These are phyloP conservation scores for Plasmodium coatneyi DNA, from an alignment of 169 alveolate species.

Conservation along the genomic window DNA sequence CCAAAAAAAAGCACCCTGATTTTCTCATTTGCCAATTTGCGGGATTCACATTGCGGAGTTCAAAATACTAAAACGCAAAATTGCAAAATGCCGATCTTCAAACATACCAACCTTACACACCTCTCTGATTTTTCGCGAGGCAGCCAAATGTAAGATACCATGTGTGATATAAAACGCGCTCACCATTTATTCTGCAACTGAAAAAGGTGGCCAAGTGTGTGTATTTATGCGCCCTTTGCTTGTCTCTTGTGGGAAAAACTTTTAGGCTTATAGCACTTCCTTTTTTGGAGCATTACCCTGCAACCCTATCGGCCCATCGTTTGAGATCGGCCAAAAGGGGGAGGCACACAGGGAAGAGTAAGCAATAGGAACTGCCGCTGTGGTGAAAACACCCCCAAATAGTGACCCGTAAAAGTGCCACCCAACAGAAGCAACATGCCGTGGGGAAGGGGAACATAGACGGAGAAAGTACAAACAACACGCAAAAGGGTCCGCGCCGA, in stretches of 20 bases:
- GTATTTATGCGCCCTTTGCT: background rate
- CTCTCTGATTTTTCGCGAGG: background rate
- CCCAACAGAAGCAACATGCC: background rate
- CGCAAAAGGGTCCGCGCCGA: background rate
- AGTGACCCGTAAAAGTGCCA: background rate
- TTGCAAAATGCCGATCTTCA: background rate
- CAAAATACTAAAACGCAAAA: background rate
- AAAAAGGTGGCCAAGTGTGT: background rate
- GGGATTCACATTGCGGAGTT: background rate
- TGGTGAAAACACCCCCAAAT: background rate
- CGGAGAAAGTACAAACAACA: background rate
- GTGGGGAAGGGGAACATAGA: background rate
- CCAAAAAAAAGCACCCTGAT: background rate
- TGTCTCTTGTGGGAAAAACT: background rate
- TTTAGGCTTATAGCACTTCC: background rate
- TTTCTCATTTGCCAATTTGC: background rate
- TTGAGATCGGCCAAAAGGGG: background rate
- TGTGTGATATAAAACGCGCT: background rate
- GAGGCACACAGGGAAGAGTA: too few relatives aligned
- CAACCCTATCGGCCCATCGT: background rate
- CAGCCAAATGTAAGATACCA: background rate
- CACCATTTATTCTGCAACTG: background rate
- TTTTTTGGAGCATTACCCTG: background rate
- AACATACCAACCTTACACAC: background rate
- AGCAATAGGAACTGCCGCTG: background rate